phyloP scores from a whole-genome alignment of 345 rosid genomes.

The Citrus sinensis region DNA sequence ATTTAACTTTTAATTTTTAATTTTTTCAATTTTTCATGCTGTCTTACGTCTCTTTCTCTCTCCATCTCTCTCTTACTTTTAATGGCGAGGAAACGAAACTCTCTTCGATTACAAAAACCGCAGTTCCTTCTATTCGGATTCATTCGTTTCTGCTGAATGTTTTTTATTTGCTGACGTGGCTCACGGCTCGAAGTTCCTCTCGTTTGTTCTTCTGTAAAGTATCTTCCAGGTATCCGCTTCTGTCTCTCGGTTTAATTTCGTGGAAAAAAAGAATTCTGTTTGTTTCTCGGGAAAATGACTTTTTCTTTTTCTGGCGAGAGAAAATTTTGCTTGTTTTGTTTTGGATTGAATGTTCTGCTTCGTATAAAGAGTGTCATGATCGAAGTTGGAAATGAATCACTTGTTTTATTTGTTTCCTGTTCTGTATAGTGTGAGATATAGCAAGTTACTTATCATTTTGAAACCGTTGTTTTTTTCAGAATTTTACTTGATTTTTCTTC shows the following conservation, averaged over 20 bases:
- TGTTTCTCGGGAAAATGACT: not conserved
- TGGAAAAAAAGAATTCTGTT: not conserved
- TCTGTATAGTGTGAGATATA: not conserved
- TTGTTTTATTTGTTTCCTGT: not conserved
- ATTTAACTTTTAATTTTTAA: not conserved
- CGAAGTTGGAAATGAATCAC: not conserved
- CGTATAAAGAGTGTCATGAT: not conserved
- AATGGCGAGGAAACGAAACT: slow-evolving; percentile 7
- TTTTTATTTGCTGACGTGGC: not conserved
- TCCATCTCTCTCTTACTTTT: not conserved
- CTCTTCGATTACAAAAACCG: not conserved
- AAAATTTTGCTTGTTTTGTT: not conserved
- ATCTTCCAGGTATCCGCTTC: not conserved
- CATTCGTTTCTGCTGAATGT: not conserved
- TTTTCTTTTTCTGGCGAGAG: not conserved
- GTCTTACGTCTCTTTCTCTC: not conserved
- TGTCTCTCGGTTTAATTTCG: not conserved
- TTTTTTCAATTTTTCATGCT: not conserved
- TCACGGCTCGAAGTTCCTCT: not conserved
- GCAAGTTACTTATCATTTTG: not conserved
- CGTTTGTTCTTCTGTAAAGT: too few species aligned
- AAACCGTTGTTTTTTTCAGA: not conserved
- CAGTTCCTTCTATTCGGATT: not conserved
- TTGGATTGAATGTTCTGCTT: not conserved
- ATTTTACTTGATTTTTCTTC: not conserved